Evolutionary conservation across 2,329 filamentous ascomycete genomes (phyloP), one percentile per base, ranked within the genome.

Genomic region (Basipetospora chlamydospora): DNA sequence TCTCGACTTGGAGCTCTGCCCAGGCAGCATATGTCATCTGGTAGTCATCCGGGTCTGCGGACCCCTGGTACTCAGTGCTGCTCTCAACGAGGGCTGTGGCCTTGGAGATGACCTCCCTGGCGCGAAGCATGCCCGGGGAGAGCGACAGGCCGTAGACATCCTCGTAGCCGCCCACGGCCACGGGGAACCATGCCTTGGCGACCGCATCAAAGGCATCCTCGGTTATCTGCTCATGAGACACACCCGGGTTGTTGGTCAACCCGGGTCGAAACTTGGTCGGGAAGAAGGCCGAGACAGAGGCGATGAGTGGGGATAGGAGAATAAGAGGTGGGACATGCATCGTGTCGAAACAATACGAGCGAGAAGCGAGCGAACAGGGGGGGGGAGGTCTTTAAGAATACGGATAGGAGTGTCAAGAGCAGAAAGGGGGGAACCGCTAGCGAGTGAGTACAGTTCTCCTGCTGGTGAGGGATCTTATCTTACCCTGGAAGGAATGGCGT

Each of bases 201-300:
- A 38, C 31, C 11, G 29, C 13, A 6, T 33, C 28, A 23, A 44
- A 38, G 22, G 37, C 39, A 7, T 34, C 33, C 16, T 44, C 38
- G 10, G 43, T 45, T 6, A 45, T 38, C 10, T 39, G 30, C 33
- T 42, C 41, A 29, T 45, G 43, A 5, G 42, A 43, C 10, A 33
- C 37, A 4, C 43, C 42, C 2, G 43, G 41, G 23, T 33, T 38
- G 18, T 26, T 35, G 23, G 37, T 26, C 7, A 44, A 39, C 21
- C 40, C 37, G 29, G 40, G 35, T 31, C 41, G 41, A 30, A 41
- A 43, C 20, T 37, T 41, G 22, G 41, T 44, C 1, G 43, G 43
- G 25, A 40, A 43, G 35, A 44, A 44, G 30, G 40, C 40, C 3
- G 23, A 20, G 12, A 16, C 22, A n/a, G 33, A 23, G 36, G 23